Conservation (phyloP, 495 filamentous ascomycete species). For the Xylaria longipes region DNA sequence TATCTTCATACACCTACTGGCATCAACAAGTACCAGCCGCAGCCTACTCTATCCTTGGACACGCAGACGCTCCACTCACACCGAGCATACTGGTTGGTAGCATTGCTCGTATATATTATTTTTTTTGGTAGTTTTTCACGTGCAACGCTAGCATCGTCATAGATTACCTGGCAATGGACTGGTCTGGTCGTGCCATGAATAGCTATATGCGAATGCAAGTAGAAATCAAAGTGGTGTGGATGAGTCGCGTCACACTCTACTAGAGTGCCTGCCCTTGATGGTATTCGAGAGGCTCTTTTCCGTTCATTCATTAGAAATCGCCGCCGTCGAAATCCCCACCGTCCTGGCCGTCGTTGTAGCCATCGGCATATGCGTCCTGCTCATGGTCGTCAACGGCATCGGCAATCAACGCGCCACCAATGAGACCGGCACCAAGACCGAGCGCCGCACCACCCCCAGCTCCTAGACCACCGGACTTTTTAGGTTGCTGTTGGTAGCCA, state of each 20-base stretch:
- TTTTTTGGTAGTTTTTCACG: conserved; percentile 74
- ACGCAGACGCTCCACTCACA: not conserved
- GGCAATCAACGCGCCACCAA: conserved; percentile 73
- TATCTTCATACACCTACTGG: not conserved
- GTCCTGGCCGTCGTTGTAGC: conserved; percentile 56
- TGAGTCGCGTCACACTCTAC: conserved; percentile 87
- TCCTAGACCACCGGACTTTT: conserved; percentile 62
- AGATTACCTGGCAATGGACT: conserved; percentile 80
- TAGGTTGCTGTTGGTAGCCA: conserved; percentile 29
- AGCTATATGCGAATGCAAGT: conserved; percentile 73
- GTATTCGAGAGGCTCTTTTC: not conserved
- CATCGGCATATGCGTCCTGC: conserved; percentile 57
- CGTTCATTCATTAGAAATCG: conserved; percentile 57
- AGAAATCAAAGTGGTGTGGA: conserved; percentile 88
- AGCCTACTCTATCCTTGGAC: not conserved
- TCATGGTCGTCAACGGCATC: conserved; percentile 67
- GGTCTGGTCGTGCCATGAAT: conserved; percentile 79
- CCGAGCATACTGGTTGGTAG: conserved; percentile 78
- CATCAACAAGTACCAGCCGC: not conserved
- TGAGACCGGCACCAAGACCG: conserved; percentile 76
- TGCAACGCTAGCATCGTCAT: conserved; percentile 74
- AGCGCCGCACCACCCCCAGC: conserved; percentile 73
- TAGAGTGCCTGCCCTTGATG: conserved; percentile 66
- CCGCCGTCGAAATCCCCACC: conserved; percentile 48
- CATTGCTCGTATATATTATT: conserved; percentile 89